Percentiles rank a stretch among this genome's conserved stretches.
Conservation (phyloP, 805 yeast genomes). For the Scheffersomyces coipomensis region DNA sequence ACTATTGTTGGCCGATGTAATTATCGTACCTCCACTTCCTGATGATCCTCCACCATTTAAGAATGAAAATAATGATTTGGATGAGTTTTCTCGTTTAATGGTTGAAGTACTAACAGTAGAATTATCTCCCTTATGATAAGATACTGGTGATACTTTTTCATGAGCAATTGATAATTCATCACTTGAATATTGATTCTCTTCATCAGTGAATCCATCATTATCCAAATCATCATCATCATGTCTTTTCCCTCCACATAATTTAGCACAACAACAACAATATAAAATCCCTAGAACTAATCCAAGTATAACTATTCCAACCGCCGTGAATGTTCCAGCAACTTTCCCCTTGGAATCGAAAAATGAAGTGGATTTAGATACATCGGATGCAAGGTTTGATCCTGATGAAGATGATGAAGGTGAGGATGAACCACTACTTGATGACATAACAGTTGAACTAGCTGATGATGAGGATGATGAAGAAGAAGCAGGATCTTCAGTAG, state of each 20-base stretch:
- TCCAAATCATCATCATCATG: constrained; percentile 6
- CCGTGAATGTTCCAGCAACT: constrained; percentile 84
- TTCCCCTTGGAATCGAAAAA: constrained; percentile 72
- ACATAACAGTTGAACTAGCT: constrained; percentile 3
- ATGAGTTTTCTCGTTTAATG: constrained; percentile 32
- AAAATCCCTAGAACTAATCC: constrained; percentile 43
- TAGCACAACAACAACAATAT: constrained; percentile 34
- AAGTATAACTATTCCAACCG: constrained; percentile 64
- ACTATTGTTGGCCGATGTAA: constrained; percentile 7
- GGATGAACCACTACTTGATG: constrained; percentile 7
- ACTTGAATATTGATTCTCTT: constrained; percentile 36
- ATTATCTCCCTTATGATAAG: neutral
- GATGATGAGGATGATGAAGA: constrained; percentile 8
- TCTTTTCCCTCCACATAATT: constrained; percentile 6
- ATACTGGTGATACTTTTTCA: constrained; percentile 12
- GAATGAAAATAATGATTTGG: constrained; percentile 31
- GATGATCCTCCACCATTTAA: constrained; percentile 13
- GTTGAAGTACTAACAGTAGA: constrained; percentile 6
- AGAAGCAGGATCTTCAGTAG: neutral
- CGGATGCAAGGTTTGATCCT: constrained; percentile 20
- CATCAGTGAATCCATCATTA: constrained; percentile 32
- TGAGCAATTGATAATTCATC: constrained; percentile 25
- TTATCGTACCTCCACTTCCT: neutral
- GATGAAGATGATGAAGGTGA: constrained; percentile 15
- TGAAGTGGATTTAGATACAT: constrained; percentile 20